Percentiles rank a stretch among this genome's conserved stretches.
These are phyloP conservation scores for Volvariella volvacea DNA, from an alignment of 1,284 basidiomycete genomes.

Conservation along the genomic window DNA sequence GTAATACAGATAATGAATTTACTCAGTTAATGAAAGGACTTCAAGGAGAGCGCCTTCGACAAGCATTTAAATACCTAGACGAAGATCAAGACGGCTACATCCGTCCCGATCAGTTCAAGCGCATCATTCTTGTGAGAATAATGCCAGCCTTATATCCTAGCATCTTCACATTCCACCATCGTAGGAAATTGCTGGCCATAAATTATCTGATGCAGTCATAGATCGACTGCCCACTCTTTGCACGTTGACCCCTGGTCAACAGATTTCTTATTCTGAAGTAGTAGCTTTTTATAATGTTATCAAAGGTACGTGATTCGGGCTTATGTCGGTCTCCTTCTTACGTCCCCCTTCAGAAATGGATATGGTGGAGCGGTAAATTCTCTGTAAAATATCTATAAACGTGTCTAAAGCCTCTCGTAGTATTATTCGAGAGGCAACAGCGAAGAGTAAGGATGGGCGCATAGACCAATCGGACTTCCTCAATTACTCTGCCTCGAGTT, in stretches of 20 bases:
- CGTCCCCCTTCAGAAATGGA: slow-evolving; percentile 70
- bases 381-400: neutral
- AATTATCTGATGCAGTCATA: slow-evolving; percentile 86
- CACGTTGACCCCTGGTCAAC: slow-evolving; percentile 79
- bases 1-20: slow-evolving; percentile 77
- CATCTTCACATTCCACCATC: slow-evolving; percentile 1
- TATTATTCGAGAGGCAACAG: slow-evolving; percentile 79
- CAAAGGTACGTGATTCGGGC: slow-evolving; percentile 44
- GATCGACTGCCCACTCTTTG: slow-evolving; percentile 86
- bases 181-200: slow-evolving; percentile 91
- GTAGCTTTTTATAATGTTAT: slow-evolving; percentile 94
- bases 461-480: slow-evolving; percentile 83
- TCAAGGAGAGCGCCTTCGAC: slow-evolving; percentile 90
- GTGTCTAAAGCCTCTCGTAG: slow-evolving; percentile 27
- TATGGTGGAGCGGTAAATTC: slow-evolving; percentile 77
- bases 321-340: slow-evolving; percentile 3
- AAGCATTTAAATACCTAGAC: slow-evolving; percentile 89
- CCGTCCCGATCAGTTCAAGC: slow-evolving; percentile 85
- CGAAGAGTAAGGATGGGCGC: slow-evolving; percentile 88
- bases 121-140: slow-evolving; percentile 74
- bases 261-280: slow-evolving; percentile 93
- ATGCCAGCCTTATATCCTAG: slow-evolving; percentile 1
- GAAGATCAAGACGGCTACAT: slow-evolving; percentile 88
- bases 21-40: slow-evolving; percentile 96
- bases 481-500: slow-evolving; percentile 64